These are phyloP conservation scores for Ophioceras dolichostomum DNA, from an alignment of 2,329 filamentous ascomycete genomes.

Conservation along the genomic window DNA sequence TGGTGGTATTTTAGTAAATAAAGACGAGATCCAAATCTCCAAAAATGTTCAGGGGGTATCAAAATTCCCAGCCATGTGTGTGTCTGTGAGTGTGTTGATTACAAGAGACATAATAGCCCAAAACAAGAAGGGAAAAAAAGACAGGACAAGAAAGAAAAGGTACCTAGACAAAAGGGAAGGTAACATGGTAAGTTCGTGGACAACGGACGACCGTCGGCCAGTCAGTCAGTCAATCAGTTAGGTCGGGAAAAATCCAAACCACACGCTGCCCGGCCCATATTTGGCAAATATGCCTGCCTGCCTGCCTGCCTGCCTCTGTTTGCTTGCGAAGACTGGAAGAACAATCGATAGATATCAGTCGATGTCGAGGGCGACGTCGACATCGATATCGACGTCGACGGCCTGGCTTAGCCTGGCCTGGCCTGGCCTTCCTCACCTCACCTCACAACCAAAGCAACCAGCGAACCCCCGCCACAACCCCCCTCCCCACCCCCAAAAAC, in stretches of 20 bases:
- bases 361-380: background rate
- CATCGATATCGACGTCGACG: background rate
- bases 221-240: background rate
- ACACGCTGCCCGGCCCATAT: too few relatives aligned
- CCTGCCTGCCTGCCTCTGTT: too few relatives aligned
- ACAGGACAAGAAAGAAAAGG: background rate
- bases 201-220: background rate
- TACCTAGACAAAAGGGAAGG: background rate
- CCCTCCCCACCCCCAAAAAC: conserved; percentile 49
- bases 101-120: too few relatives aligned
- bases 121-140: background rate
- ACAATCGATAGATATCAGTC: background rate
- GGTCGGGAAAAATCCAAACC: background rate
- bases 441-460: conserved; percentile 78
- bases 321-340: background rate
- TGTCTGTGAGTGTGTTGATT: too few relatives aligned
- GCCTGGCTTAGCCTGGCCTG: too few relatives aligned
- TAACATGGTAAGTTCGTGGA: too few relatives aligned
- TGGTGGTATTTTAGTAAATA: too few relatives aligned
- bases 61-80: background rate
- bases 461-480: conserved; percentile 44
- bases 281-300: too few relatives aligned
- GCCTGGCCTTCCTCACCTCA: too few relatives aligned
- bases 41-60: background rate
- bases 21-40: too few relatives aligned